Evolutionary conservation across 345 rosid genomes (phyloP).

Genomic region (Populus deltoides): DNA sequence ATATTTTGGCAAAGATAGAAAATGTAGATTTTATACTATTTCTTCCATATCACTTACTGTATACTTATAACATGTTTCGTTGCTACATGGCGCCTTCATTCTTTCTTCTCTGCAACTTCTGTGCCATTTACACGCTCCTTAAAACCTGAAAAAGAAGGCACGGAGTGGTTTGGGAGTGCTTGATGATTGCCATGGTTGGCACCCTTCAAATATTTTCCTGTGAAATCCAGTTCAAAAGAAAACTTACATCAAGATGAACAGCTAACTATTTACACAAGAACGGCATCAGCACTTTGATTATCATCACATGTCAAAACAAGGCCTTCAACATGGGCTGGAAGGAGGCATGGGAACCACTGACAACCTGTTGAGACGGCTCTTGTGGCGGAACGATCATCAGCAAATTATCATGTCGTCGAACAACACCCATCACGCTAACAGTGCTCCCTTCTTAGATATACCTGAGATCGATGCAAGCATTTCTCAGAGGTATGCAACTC

Average conservation of each 20-base stretch:
- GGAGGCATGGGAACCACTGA: slow-evolving; percentile 68
- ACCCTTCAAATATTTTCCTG: not conserved
- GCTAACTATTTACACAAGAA: slow-evolving; percentile 56
- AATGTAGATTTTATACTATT: too few species aligned
- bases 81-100: not conserved
- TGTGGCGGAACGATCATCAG: slow-evolving; percentile 77
- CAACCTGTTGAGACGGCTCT: slow-evolving; percentile 73
- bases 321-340: slow-evolving; percentile 73
- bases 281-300: slow-evolving; percentile 61
- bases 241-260: not conserved
- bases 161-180: not conserved
- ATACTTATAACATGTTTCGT: not conserved
- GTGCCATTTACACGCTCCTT: slow-evolving; percentile 9
- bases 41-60: too few species aligned
- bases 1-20: too few species aligned
- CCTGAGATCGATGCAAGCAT: slow-evolving; percentile 35
- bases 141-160: slow-evolving; percentile 3
- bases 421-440: slow-evolving; percentile 89
- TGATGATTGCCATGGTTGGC: not conserved
- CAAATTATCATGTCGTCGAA: slow-evolving; percentile 75
- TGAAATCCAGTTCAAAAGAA: slow-evolving; percentile 14
- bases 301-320: slow-evolving; percentile 74
- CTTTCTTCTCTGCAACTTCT: slow-evolving; percentile 13
- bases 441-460: slow-evolving; percentile 93
- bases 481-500: slow-evolving; percentile 7